These are phyloP conservation scores for Picea glauca DNA, from an alignment of 75 land plant genomes.

Conservation along the genomic window DNA sequence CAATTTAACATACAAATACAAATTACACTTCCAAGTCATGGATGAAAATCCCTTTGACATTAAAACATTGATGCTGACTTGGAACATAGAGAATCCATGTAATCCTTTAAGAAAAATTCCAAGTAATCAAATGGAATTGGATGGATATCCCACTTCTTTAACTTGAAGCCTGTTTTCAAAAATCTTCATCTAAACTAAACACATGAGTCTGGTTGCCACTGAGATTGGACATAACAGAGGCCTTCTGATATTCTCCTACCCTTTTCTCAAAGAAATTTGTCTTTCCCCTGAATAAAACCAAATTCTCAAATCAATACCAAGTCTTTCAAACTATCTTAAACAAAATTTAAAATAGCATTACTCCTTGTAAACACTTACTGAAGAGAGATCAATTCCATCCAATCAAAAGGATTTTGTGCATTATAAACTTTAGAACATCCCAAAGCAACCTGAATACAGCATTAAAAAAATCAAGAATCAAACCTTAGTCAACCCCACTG, in stretches of 20 bases:
- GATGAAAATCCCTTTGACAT: too few species aligned
- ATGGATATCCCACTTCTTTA: too few species aligned
- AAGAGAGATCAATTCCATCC: constrained; percentile 89
- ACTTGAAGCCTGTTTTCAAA: constrained; percentile 15
- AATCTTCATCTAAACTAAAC: constrained; percentile 74
- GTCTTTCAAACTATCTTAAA: too few species aligned
- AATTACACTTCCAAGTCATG: too few species aligned
- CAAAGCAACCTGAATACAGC: constrained; percentile 35
- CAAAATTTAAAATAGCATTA: too few species aligned
- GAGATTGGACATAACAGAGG: constrained; percentile 65
- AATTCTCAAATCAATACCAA: too few species aligned
- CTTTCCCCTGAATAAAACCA: constrained; percentile 30
- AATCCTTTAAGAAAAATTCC: too few species aligned
- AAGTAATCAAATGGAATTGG: too few species aligned
- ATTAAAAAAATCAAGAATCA: not conserved
- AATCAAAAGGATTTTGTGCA: constrained; percentile 74
- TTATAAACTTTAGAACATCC: constrained; percentile 57
- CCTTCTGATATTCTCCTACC: constrained; percentile 89
- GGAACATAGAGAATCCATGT: too few species aligned
- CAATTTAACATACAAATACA: too few species aligned
- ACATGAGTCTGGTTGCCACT: constrained; percentile 43
- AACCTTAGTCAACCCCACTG: too few species aligned
- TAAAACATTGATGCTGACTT: too few species aligned
- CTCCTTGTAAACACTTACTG: constrained; percentile 20
- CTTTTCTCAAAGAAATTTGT: constrained; percentile 83